Conservation (phyloP, 257 asterid species). For the Solanum appendiculatum region DNA sequence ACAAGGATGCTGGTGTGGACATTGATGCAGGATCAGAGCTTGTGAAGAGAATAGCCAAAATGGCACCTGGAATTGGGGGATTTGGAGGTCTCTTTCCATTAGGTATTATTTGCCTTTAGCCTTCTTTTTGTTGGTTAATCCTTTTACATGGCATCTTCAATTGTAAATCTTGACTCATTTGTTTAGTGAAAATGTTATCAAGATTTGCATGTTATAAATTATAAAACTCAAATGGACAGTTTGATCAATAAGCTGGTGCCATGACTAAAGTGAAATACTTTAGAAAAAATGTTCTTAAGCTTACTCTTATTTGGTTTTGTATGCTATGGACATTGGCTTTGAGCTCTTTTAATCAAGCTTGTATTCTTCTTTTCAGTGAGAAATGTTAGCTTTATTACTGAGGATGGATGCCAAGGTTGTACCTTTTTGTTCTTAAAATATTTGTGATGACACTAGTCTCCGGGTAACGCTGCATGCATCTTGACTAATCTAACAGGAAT, state of each 20-base stretch:
- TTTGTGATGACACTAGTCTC: not conserved
- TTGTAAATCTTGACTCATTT: not conserved
- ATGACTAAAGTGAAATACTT: not conserved
- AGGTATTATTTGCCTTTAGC: constrained; percentile 30
- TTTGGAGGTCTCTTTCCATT: constrained; percentile 92
- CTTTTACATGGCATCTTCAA: not conserved
- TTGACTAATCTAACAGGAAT: not conserved
- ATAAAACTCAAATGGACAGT: not conserved
- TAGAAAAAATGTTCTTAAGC: not conserved
- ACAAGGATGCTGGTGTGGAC: constrained; percentile 94
- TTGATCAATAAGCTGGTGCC: not conserved
- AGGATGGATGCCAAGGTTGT: not conserved
- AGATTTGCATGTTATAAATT: not conserved
- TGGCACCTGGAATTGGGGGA: constrained; percentile 99
- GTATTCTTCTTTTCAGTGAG: not conserved
- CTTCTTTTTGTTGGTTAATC: not conserved
- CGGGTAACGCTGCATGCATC: not conserved
- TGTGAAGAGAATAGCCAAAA: constrained; percentile 76
- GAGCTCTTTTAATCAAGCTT: not conserved
- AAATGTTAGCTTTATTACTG: not conserved
- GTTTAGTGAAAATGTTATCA: not conserved
- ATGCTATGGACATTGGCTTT: not conserved
- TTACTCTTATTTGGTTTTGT: not conserved
- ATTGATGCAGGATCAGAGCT: constrained; percentile 97
- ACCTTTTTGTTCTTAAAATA: not conserved